phyloP scores from a whole-genome alignment of 2,329 filamentous ascomycete species.

The Polychaeton citri region DNA sequence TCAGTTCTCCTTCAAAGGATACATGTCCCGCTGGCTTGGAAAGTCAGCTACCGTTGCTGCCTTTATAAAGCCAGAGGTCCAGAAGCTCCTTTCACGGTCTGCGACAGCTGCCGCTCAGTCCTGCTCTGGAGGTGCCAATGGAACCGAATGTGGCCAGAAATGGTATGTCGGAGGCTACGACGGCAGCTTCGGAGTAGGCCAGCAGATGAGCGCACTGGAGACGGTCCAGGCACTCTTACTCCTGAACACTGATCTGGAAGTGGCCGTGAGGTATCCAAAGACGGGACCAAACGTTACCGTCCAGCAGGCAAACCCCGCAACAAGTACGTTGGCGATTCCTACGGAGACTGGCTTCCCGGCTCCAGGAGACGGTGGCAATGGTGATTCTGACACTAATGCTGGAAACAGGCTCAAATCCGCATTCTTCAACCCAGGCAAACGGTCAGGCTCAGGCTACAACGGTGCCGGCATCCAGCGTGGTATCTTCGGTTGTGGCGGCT shows the following conservation, averaged over 20 bases:
- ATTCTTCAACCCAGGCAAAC: not conserved
- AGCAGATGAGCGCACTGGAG: constrained; percentile 42
- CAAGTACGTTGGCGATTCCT: constrained; percentile 10
- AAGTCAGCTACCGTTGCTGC: constrained; percentile 32
- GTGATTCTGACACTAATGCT: not conserved
- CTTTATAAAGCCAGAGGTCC: constrained; percentile 25
- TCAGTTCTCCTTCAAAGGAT: constrained; percentile 65
- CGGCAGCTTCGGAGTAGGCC: constrained; percentile 35
- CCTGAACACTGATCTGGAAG: constrained; percentile 4
- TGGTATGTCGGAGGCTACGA: constrained; percentile 33
- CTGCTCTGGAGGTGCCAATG: constrained; percentile 28
- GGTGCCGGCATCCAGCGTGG: not conserved
- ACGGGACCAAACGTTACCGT: constrained; percentile 9
- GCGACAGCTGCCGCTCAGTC: constrained; percentile 29
- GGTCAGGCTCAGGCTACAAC: not conserved
- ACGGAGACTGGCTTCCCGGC: constrained; percentile 4
- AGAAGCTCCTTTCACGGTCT: constrained; percentile 25
- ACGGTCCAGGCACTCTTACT: constrained; percentile 30
- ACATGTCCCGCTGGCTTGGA: constrained; percentile 51
- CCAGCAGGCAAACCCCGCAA: constrained; percentile 5
- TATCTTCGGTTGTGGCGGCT: not conserved
- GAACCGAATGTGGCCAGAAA: constrained; percentile 29
- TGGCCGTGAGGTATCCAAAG: constrained; percentile 3
- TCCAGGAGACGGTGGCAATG: not conserved
- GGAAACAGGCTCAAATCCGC: not conserved